phyloP scores from a whole-genome alignment of 2,329 filamentous ascomycete genomes.

The Aspergillus sp. region DNA sequence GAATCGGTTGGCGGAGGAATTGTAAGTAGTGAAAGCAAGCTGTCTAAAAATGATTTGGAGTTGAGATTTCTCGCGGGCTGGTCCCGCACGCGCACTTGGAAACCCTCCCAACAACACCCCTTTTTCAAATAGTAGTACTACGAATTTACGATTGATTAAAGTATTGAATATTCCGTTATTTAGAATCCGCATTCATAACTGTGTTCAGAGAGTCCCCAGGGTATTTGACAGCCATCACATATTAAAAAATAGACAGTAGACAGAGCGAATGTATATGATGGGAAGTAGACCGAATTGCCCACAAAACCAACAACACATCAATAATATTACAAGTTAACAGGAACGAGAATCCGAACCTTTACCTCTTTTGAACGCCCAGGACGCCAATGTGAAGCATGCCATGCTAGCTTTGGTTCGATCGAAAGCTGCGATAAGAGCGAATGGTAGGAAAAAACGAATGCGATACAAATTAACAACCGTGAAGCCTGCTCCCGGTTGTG shows the following conservation, averaged over 20 bases:
- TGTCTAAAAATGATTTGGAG: constrained; percentile 3
- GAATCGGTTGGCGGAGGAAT: neutral
- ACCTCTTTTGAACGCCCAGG: constrained; percentile 28
- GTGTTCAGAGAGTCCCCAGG: constrained; percentile 15
- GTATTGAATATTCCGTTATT: neutral
- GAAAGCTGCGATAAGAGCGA: constrained; percentile 12
- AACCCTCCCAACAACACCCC: neutral
- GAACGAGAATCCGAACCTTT: constrained; percentile 19
- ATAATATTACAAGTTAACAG: constrained; percentile 37
- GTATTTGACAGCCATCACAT: constrained; percentile 21
- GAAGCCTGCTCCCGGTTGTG: constrained; percentile 46
- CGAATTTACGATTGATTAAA: neutral
- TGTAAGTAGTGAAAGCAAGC: neutral
- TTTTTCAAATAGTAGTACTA: neutral
- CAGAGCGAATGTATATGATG: no score
- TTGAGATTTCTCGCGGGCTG: neutral
- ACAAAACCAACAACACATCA: constrained; percentile 7
- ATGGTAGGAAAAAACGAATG: constrained; percentile 13
- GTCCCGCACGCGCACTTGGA: constrained; percentile 2
- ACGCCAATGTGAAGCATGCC: constrained; percentile 27
- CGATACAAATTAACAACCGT: constrained; percentile 27
- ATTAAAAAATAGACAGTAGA: constrained; percentile 14
- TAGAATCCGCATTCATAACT: neutral
- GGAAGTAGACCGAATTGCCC: constrained; percentile 15
- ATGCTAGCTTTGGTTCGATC: constrained; percentile 10